Conservation (phyloP, 192 early-diverging fungal genomes). For the Anaeromyces robustus region DNA sequence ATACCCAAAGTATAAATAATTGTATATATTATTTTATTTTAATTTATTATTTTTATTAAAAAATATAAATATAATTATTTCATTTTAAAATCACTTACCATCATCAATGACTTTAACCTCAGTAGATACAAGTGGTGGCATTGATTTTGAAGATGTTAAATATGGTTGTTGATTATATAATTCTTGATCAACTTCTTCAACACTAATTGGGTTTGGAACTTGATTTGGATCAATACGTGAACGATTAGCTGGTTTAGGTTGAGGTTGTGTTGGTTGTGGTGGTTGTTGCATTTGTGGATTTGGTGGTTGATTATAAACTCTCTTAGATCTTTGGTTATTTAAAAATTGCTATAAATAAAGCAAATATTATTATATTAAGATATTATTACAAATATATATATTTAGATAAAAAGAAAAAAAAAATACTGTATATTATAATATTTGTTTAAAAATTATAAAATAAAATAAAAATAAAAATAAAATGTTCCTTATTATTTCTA, state of each 20-base stretch:
- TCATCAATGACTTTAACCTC: constrained; percentile 74
- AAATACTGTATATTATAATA: no score
- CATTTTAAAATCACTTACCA: constrained; percentile 21
- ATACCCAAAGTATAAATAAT: no score
- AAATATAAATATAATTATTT: no score
- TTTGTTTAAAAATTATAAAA: no score
- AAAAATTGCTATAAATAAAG: not conserved
- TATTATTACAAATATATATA: not conserved
- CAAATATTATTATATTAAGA: not conserved
- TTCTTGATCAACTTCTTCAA: constrained; percentile 69
- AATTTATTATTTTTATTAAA: no score
- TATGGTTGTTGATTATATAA: constrained; percentile 45
- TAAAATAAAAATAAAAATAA: no score
- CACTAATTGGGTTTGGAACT: constrained; percentile 75
- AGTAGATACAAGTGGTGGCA: constrained; percentile 66
- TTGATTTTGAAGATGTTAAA: constrained; percentile 48
- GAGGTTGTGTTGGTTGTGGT: constrained; percentile 1
- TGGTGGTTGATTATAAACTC: not conserved
- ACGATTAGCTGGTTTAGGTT: constrained; percentile 10
- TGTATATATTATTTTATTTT: no score
- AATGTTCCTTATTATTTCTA: no score
- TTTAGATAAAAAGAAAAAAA: no score
- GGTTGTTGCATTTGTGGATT: not conserved
- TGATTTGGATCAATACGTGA: constrained; percentile 77
- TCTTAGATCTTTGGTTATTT: not conserved